Evolutionary conservation across 768 basidiomycete genomes (phyloP), one percentile per base, ranked within the genome.

Genomic region (Sistotremastrum suecicum): DNA sequence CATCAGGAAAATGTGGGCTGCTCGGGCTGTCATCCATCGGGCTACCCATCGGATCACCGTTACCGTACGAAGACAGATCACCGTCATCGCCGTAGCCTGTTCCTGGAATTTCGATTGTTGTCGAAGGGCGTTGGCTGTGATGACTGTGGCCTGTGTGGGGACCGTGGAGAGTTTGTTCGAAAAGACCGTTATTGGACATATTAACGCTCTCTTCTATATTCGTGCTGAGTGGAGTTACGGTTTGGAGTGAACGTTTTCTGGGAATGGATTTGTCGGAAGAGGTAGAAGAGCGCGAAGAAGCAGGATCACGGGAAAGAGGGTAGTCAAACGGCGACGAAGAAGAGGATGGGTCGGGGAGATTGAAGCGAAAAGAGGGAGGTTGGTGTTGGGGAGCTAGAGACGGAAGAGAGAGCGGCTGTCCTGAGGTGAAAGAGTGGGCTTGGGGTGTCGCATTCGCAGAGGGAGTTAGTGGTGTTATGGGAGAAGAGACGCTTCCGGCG

Each of bases 231-330:
- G 55, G 60, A 11, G 70, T 58, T 3, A 62, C 58, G 43, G 63
- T 60, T 2, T 67, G 75, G 55, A 82, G 78, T 56, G 77, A 79
- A 48, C 82, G 70, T 60, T 83, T 83, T 35, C 79, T 66, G 1
- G 80, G 77, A 7, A 80, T 68, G 39, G 71, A 71, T 43, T 77
- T 72, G 47, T 67, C 61, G 7, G 67, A 66, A 1, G 76, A 70
- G 28, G 75, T 71, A 31, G 74, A 67, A 29, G 60, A 63, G 48
- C 66, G 66, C 3, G 60, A 59, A 46, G 62, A 60, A 9, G 66
- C 60, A 38, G 64, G 61, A 29, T 67, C 67, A 10, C 67, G 60
- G 40, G 60, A 54, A 42, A 58, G 63, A 48, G 47, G 53, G 56
- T 52, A 48, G 48, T 60, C 59, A 53, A 4, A 59, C 51, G 37